These are phyloP conservation scores for Quercus parvula DNA, from an alignment of 306 rosid genomes.

Conservation along the genomic window DNA sequence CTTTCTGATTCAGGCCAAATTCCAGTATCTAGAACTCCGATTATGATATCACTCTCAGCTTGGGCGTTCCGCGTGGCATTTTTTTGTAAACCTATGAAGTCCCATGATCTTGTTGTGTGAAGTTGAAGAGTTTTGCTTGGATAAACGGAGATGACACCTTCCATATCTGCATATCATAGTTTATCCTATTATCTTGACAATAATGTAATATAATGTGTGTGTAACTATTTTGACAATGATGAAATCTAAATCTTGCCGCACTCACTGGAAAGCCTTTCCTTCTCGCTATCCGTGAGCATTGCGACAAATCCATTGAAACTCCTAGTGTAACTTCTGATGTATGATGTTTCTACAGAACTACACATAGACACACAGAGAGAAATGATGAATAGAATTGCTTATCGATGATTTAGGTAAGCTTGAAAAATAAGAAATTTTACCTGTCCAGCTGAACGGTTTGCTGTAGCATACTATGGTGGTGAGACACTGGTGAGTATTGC, in stretches of 20 bases:
- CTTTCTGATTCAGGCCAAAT: conserved; percentile 30
- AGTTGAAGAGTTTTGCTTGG: conserved; percentile 7
- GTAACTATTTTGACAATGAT: not conserved
- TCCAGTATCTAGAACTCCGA: conserved; percentile 24
- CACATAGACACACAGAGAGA: not conserved
- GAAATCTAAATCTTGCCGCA: not conserved
- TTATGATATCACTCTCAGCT: conserved; percentile 5
- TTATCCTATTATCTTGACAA: too few relatives aligned
- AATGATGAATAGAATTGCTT: too few relatives aligned
- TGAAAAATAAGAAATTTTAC: too few relatives aligned
- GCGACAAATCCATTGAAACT: conserved; percentile 31
- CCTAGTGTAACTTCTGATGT: conserved; percentile 12
- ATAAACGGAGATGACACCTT: conserved; percentile 21
- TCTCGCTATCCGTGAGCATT: not conserved
- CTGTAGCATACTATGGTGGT: too few relatives aligned
- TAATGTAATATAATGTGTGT: too few relatives aligned
- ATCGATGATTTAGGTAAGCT: too few relatives aligned
- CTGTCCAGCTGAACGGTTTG: too few relatives aligned
- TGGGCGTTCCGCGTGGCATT: not conserved
- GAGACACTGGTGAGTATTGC: too few relatives aligned
- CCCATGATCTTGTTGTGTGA: conserved; percentile 27
- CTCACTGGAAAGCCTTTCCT: not conserved
- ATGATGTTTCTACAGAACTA: not conserved
- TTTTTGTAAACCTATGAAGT: conserved; percentile 12
- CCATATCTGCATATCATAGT: not conserved